These are phyloP conservation scores for Eragrostis nindensis DNA, from an alignment of 176 grass and related monocot genomes.

Conservation along the genomic window DNA sequence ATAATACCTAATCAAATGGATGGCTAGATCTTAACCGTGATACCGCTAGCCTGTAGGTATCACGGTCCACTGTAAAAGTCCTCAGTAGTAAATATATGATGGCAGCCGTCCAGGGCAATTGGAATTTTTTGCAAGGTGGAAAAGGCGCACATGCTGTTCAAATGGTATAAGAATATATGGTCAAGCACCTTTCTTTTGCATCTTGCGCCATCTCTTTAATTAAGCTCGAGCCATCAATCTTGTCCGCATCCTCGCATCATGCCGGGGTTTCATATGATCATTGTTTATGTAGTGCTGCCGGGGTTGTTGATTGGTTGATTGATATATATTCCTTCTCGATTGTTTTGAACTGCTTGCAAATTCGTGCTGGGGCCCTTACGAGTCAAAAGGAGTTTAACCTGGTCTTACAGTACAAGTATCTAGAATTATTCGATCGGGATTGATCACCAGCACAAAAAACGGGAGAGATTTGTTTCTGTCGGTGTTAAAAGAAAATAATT, in stretches of 20 bases:
- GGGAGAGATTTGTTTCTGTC: neutral
- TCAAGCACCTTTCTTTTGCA: neutral
- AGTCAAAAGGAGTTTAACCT: conserved; percentile 16
- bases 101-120: conserved; percentile 35
- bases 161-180: conserved; percentile 19
- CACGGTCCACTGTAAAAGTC: no score
- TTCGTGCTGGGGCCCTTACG: neutral
- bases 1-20: no score
- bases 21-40: no score
- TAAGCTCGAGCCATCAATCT: conserved; percentile 31
- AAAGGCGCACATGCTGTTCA: neutral
- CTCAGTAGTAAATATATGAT: no score
- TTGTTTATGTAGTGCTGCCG: neutral
- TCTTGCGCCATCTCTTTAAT: conserved; percentile 23
- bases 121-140: neutral
- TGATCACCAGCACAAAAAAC: neutral
- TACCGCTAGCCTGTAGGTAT: no score
- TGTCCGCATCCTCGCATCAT: conserved; percentile 21
- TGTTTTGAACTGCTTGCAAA: conserved; percentile 27
- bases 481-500: neutral
- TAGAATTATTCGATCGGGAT: neutral
- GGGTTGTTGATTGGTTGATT: conserved; percentile 25
- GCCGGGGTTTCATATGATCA: neutral
- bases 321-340: conserved; percentile 5
- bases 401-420: neutral